Evolutionary conservation across 352 stramenopile genomes (phyloP).

Genomic region (Globisporangium perplexum): DNA sequence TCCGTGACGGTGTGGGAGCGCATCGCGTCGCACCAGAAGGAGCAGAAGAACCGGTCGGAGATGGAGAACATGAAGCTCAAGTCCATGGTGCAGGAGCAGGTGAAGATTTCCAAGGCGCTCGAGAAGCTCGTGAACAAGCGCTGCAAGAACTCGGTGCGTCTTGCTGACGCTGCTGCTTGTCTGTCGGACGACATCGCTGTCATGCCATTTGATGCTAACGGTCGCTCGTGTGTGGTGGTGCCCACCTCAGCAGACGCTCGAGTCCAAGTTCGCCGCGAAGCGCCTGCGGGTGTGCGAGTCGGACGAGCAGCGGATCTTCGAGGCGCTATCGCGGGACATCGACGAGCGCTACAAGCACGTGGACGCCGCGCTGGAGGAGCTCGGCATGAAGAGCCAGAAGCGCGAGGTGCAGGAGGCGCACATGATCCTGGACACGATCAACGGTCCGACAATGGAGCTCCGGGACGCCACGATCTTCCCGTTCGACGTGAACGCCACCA

Average conservation of each 20-base stretch:
- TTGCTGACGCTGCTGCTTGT: not conserved
- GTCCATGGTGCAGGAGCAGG: slow-evolving; percentile 40
- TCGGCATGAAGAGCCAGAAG: slow-evolving; percentile 26
- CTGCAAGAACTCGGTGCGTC: slow-evolving; percentile 32
- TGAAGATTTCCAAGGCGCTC: slow-evolving; percentile 51
- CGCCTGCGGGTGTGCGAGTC: slow-evolving; percentile 20
- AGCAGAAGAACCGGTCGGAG: slow-evolving; percentile 60
- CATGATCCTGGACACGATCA: slow-evolving; percentile 44
- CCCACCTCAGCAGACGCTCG: not conserved
- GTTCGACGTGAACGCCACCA: slow-evolving; percentile 32
- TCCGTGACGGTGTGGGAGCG: slow-evolving; percentile 40
- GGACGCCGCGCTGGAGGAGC: slow-evolving; percentile 36
- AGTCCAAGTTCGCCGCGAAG: slow-evolving; percentile 22
- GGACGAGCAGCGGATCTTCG: slow-evolving; percentile 31
- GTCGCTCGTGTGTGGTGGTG: not conserved
- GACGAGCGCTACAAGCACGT: slow-evolving; percentile 31
- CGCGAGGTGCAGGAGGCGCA: slow-evolving; percentile 39
- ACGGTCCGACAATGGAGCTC: slow-evolving; percentile 43
- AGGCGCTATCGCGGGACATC: slow-evolving; percentile 22
- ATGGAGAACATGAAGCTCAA: slow-evolving; percentile 67
- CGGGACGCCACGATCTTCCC: slow-evolving; percentile 45
- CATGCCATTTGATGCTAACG: not conserved
- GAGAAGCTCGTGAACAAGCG: slow-evolving; percentile 50
- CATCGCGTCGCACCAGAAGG: slow-evolving; percentile 59
- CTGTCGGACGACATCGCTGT: no score